Evolutionary conservation across 345 rosid genomes (phyloP), one percentile per base, ranked within the genome.

Genomic region (Alliaria petiolata): DNA sequence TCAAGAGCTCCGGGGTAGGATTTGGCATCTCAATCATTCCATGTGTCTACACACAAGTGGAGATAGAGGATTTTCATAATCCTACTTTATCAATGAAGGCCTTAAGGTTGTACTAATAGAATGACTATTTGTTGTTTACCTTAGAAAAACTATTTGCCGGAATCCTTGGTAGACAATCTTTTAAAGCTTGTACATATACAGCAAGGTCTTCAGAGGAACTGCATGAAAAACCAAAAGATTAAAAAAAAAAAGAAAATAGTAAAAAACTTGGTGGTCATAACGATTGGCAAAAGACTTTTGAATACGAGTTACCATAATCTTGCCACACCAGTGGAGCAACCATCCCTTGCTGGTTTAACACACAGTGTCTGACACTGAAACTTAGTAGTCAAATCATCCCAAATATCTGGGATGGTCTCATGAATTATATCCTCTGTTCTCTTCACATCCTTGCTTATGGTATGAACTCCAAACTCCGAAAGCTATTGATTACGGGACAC

Each of bases 301-400:
- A 44, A 25, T 63, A 60, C 20, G 68, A 66, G 62, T 78, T 73
- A 93, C 98, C 96, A 83, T 69, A 93, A 77, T 85, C 97, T 86
- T 65, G 98, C 97, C 62, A 93, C 98, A 66, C 98, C 98, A 59
- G 96, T 90, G 50, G 98, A 93, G 81, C 98, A 93, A 46, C 98
- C 98, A 81, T 93, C 97, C 76, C 86, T 87, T 50, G 97, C 92
- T 15, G 98, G 98, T 79, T 93, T 93, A 46, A 93, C 82, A 72
- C 98, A 93, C 65, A 93, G 53, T 39, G 96, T 89, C 74, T 79
- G 84, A 78, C 92, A 84, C 64, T 74, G 87, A 74, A 93, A 86
- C 88, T 80, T 83, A 70, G 86, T 79, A 47, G 76, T 85, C 76
- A 90, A 75, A 17, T 81, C 84, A 80, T 76, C 67, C 98, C 98